Percentiles rank a stretch among this genome's conserved stretches.
phyloP scores from a whole-genome alignment of 164 flowering plant genomes.

The Tetracentron sinense region DNA sequence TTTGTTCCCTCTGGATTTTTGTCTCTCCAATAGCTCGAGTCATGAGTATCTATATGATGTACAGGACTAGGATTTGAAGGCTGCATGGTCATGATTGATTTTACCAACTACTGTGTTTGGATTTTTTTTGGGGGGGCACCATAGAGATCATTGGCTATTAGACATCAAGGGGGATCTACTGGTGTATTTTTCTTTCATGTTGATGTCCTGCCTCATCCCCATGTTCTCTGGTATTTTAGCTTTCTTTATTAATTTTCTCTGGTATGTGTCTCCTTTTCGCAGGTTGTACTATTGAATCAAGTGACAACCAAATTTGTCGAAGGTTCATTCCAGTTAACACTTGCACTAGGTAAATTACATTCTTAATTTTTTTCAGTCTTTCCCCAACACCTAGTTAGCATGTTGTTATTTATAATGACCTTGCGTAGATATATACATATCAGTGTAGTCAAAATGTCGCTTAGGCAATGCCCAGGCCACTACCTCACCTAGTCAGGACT shows the following conservation, averaged over 20 bases:
- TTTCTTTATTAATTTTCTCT: not conserved
- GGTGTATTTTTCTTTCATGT: not conserved
- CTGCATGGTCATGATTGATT: not conserved
- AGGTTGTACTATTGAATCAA: conserved; percentile 88
- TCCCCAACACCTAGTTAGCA: not conserved
- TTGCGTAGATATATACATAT: too few species aligned
- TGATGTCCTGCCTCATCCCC: not conserved
- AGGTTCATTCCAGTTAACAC: conserved; percentile 80
- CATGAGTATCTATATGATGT: not conserved
- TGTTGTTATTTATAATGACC: not conserved
- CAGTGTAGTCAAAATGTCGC: too few species aligned
- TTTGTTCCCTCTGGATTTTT: not conserved
- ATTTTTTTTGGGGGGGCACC: too few species aligned
- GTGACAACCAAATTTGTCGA: conserved; percentile 70
- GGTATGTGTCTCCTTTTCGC: conserved; percentile 14
- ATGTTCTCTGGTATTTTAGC: not conserved
- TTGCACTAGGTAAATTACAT: conserved; percentile 69
- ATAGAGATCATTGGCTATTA: not conserved
- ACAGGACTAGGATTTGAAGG: not conserved
- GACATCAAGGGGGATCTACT: not conserved
- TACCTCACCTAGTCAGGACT: too few species aligned
- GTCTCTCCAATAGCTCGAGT: not conserved
- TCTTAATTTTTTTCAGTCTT: conserved; percentile 6
- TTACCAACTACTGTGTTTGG: not conserved
- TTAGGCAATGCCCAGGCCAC: too few species aligned